Conservation (phyloP, 1,284 basidiomycete genomes). For the Trichosporon faecale region DNA sequence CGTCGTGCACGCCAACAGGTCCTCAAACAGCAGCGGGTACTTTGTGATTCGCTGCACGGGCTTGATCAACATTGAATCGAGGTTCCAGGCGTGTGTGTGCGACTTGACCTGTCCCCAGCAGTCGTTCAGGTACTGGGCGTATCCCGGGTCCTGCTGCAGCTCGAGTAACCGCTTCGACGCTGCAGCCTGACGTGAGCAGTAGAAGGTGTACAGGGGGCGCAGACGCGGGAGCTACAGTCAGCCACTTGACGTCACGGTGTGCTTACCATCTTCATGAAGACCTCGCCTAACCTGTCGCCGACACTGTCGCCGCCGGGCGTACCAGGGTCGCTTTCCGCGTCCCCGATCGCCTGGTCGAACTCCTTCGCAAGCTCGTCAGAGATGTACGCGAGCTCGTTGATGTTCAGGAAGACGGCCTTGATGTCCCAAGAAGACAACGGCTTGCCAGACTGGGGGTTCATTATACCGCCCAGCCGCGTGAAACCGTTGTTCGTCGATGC, state of each 20-base stretch:
- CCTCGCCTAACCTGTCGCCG: slow-evolving; percentile 69
- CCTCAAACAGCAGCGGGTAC: slow-evolving; percentile 78
- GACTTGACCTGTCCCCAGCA: slow-evolving; percentile 67
- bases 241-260: neutral
- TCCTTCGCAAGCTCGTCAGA: slow-evolving; percentile 61
- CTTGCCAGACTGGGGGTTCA: slow-evolving; percentile 30
- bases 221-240: slow-evolving; percentile 65
- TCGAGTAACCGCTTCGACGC: slow-evolving; percentile 66
- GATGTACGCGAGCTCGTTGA: slow-evolving; percentile 68
- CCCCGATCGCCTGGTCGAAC: slow-evolving; percentile 51
- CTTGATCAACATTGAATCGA: slow-evolving; percentile 80
- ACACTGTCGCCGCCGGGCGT: slow-evolving; percentile 56
- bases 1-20: slow-evolving; percentile 75
- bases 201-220: slow-evolving; percentile 73
- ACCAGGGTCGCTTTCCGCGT: slow-evolving; percentile 50
- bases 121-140: slow-evolving; percentile 64
- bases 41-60: slow-evolving; percentile 89
- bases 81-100: slow-evolving; percentile 87
- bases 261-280: slow-evolving; percentile 70
- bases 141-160: slow-evolving; percentile 39
- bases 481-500: slow-evolving; percentile 8
- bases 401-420: slow-evolving; percentile 73
- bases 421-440: slow-evolving; percentile 71
- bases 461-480: neutral
- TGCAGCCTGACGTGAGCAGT: slow-evolving; percentile 79